Percentiles rank a stretch among this genome's conserved stretches.
Evolutionary conservation across 495 filamentous ascomycete species (phyloP).

Genomic region (Jackrogersella minutella): DNA sequence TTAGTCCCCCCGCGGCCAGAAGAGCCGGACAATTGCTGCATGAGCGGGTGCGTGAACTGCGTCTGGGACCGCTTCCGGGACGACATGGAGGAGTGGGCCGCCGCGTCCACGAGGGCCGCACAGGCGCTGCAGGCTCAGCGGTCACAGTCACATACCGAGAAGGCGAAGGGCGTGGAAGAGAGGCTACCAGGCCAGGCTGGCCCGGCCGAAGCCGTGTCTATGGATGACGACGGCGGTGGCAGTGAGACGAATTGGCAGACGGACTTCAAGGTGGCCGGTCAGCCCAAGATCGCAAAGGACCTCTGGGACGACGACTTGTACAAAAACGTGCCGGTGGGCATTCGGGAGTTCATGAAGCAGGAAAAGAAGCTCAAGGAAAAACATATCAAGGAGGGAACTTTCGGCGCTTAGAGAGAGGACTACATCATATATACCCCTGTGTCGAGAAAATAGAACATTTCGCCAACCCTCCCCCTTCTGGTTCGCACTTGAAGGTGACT

Average conservation of each 20-base stretch:
- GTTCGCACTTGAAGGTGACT: constrained; percentile 8
- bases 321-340: constrained; percentile 86
- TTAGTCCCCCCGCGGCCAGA: constrained; percentile 81
- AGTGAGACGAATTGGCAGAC: constrained; percentile 72
- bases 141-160: constrained; percentile 1
- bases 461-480: constrained; percentile 8
- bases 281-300: constrained; percentile 49
- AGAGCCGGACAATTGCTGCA: constrained; percentile 98
- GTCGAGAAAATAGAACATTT: constrained; percentile 31
- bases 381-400: constrained; percentile 58
- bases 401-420: constrained; percentile 46
- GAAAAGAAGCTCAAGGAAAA: constrained; percentile 90
- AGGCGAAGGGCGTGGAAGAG: constrained; percentile 5
- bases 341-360: constrained; percentile 95
- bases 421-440: constrained; percentile 24
- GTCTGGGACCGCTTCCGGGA: constrained; percentile 94
- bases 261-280: constrained; percentile 41
- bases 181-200: not conserved
- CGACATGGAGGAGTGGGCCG: constrained; percentile 88
- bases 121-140: constrained; percentile 46
- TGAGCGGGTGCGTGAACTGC: constrained; percentile 97
- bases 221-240: constrained; percentile 85
- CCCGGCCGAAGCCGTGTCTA: constrained; percentile 55
- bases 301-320: constrained; percentile 72
- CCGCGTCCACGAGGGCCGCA: constrained; percentile 63